phyloP scores from a whole-genome alignment of 2,329 filamentous ascomycete species.

The Aspergillus calidoustus region DNA sequence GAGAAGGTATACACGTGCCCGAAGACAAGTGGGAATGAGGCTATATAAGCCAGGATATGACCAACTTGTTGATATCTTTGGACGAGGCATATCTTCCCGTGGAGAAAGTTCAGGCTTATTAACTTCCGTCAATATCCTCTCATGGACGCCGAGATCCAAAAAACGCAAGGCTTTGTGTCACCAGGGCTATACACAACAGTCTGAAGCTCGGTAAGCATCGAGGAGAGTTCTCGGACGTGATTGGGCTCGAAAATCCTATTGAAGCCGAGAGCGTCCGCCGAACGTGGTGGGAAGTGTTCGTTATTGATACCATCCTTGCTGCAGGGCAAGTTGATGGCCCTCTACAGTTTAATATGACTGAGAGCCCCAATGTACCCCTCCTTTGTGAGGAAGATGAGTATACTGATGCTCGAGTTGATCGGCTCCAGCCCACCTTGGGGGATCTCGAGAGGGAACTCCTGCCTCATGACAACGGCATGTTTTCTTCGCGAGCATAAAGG shows the following conservation, averaged over 20 bases:
- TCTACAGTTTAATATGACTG: constrained; percentile 4
- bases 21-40: constrained; percentile 72
- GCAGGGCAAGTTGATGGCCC: constrained; percentile 13
- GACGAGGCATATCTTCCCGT: not conserved
- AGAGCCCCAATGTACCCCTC: constrained; percentile 1
- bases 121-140: not conserved
- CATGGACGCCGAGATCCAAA: not conserved
- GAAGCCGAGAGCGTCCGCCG: constrained; percentile 12
- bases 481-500: constrained; percentile 11
- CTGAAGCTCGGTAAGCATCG: not conserved
- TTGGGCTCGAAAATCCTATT: not conserved
- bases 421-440: not conserved
- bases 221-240: not conserved
- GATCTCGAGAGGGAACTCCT: not conserved
- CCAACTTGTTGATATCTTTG: not conserved
- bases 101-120: not conserved
- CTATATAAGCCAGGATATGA: constrained; percentile 36
- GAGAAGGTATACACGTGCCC: constrained; percentile 66
- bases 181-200: not conserved
- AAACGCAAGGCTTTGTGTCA: not conserved
- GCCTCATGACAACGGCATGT: constrained; percentile 3
- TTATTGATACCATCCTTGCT: constrained; percentile 15
- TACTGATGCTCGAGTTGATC: not conserved
- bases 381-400: constrained; percentile 10
- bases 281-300: constrained; percentile 19